Conservation (phyloP, 768 basidiomycete genomes). For the Leucocoprinus leucothites region DNA sequence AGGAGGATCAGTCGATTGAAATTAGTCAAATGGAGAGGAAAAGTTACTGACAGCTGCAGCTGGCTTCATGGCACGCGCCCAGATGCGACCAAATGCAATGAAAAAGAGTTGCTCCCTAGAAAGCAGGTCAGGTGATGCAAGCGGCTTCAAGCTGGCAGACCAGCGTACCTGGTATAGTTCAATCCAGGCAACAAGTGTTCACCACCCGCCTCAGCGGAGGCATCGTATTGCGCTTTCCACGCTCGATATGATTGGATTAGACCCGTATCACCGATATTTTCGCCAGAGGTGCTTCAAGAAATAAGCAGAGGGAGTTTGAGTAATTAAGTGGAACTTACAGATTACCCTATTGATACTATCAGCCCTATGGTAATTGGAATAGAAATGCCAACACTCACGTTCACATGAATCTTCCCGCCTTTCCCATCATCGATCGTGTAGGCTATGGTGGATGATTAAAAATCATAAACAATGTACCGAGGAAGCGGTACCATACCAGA, state of each 20-base stretch:
- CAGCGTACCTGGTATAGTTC: slow-evolving; percentile 59
- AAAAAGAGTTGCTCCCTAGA: slow-evolving; percentile 91
- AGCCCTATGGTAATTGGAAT: slow-evolving; percentile 3
- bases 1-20: not conserved
- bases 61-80: slow-evolving; percentile 80
- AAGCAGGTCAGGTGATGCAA: slow-evolving; percentile 1
- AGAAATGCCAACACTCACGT: slow-evolving; percentile 44
- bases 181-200: slow-evolving; percentile 84
- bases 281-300: slow-evolving; percentile 71
- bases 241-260: slow-evolving; percentile 86
- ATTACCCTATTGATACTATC: slow-evolving; percentile 52
- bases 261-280: slow-evolving; percentile 87
- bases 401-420: slow-evolving; percentile 80
- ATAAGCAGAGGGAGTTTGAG: slow-evolving; percentile 12
- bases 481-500: slow-evolving; percentile 46
- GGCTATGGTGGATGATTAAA: slow-evolving; percentile 30
- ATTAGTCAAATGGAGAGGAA: not conserved
- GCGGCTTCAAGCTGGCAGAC: not conserved
- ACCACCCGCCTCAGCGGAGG: slow-evolving; percentile 51
- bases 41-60: slow-evolving; percentile 60
- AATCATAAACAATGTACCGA: not conserved
- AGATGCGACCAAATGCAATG: slow-evolving; percentile 84
- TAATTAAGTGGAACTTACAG: slow-evolving; percentile 42
- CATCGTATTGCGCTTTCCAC: slow-evolving; percentile 77
- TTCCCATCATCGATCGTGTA: slow-evolving; percentile 86